Percentiles rank a stretch among this genome's conserved stretches.
Conservation (phyloP, 73 alveolate species). For the Tetrahymena elliotti region DNA sequence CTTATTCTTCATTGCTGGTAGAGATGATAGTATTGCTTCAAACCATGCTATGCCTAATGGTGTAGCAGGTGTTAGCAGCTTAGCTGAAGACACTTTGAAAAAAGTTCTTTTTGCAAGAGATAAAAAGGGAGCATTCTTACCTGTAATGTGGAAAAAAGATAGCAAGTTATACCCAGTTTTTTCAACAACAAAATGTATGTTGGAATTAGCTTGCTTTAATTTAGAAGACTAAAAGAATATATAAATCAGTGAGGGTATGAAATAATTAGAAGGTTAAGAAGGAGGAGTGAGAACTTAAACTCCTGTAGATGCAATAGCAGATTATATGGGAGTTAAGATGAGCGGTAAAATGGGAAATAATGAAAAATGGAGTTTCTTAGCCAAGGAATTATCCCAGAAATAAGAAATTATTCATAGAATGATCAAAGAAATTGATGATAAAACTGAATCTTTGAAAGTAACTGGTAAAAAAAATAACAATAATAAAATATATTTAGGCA, state of each 20-base stretch:
- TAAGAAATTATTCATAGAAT: constrained; percentile 96
- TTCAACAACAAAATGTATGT: constrained; percentile 15
- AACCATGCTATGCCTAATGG: constrained; percentile 97
- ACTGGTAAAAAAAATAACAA: constrained; percentile 62
- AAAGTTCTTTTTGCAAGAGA: constrained; percentile 28
- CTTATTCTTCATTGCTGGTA: constrained; percentile 70
- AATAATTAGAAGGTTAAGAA: constrained; percentile 22
- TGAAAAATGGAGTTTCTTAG: constrained; percentile 92
- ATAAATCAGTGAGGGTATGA: constrained; percentile 8
- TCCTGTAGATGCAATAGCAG: constrained; percentile 52
- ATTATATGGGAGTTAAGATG: constrained; percentile 55
- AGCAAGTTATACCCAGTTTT: constrained; percentile 16
- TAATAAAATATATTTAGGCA: too few species aligned
- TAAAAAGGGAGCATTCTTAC: constrained; percentile 7
- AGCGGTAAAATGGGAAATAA: constrained; percentile 63
- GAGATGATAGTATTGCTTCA: constrained; percentile 84
- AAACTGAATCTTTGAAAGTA: constrained; percentile 85
- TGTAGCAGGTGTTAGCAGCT: constrained; percentile 84
- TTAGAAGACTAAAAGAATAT: constrained; percentile 16
- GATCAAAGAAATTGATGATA: constrained; percentile 98
- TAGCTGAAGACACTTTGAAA: constrained; percentile 52
- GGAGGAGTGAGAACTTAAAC: constrained; percentile 44
- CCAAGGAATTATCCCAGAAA: constrained; percentile 92
- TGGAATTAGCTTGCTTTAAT: constrained; percentile 38
- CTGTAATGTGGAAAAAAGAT: constrained; percentile 35